Percentiles rank a stretch among this genome's conserved stretches.
These are phyloP conservation scores for Globisporangium spiculum DNA, from an alignment of 352 stramenopile genomes.

Conservation along the genomic window DNA sequence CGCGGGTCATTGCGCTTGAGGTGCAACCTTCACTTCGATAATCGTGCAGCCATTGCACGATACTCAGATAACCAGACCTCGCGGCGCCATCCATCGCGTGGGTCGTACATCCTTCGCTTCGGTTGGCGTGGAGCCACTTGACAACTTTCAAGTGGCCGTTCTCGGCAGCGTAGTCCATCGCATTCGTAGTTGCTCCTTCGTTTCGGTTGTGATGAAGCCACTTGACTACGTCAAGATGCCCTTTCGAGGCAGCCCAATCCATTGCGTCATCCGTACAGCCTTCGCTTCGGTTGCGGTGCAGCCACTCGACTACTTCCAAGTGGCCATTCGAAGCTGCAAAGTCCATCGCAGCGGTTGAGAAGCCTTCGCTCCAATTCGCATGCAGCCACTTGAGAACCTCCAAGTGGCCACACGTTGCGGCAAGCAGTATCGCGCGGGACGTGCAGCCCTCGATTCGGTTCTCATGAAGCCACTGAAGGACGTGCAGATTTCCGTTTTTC, in stretches of 20 bases:
- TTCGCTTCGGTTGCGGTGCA: not conserved
- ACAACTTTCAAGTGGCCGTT: not conserved
- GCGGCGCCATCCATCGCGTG: not conserved
- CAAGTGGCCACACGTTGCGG: not conserved
- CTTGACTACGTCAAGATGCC: not conserved
- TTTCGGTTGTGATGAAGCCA: not conserved
- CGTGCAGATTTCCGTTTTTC: not conserved
- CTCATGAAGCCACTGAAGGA: not conserved
- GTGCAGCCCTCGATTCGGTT: not conserved
- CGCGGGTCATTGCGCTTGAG: not conserved
- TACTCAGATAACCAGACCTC: not conserved
- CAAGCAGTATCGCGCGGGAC: not conserved
- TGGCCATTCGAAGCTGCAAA: not conserved
- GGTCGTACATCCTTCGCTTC: not conserved
- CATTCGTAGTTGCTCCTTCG: not conserved
- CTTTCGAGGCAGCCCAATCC: not conserved
- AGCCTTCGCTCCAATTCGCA: not conserved
- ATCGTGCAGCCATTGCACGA: not conserved
- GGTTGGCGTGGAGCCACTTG: not conserved
- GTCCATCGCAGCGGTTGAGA: not conserved
- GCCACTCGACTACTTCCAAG: not conserved
- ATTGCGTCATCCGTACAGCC: not conserved
- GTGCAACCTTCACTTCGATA: not conserved
- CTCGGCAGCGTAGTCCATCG: not conserved
- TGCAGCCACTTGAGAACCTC: not conserved